Evolutionary conservation across 345 rosid species (phyloP).

Genomic region (Dipteronia dyeriana): DNA sequence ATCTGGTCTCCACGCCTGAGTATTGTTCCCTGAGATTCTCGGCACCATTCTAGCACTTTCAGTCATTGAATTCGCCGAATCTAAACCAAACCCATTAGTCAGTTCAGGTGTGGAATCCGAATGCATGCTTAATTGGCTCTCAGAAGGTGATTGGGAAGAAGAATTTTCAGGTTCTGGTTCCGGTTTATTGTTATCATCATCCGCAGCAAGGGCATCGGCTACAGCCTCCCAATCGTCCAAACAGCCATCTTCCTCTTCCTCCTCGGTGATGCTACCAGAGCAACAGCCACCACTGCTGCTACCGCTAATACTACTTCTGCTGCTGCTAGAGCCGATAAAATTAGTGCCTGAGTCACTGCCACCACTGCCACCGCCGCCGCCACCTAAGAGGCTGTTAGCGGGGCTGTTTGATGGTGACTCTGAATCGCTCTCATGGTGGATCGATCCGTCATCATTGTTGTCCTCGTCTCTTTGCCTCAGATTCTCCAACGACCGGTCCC

Average conservation of each 20-base stretch:
- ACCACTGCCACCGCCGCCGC: constrained; percentile 22
- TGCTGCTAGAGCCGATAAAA: constrained; percentile 55
- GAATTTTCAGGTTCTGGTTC: constrained; percentile 24
- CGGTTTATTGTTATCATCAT: constrained; percentile 36
- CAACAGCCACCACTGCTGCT: constrained; percentile 80
- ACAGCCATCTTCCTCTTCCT: constrained; percentile 71
- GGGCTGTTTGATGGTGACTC: constrained; percentile 69
- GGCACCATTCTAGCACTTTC: constrained; percentile 33
- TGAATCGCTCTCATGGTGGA: constrained; percentile 54
- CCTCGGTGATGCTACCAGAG: constrained; percentile 84
- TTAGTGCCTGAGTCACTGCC: constrained; percentile 49
- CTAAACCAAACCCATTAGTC: constrained; percentile 24
- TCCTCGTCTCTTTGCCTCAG: constrained; percentile 35
- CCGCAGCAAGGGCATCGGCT: constrained; percentile 91
- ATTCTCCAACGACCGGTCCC: constrained; percentile 42
- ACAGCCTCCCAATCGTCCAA: constrained; percentile 97
- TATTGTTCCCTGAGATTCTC: constrained; percentile 37
- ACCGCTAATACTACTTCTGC: constrained; percentile 61
- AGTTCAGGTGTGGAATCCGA: constrained; percentile 24
- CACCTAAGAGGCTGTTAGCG: constrained; percentile 32
- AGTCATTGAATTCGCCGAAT: constrained; percentile 26
- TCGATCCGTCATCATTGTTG: constrained; percentile 40
- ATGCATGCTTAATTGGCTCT: constrained; percentile 25
- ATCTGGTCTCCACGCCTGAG: constrained; percentile 81
- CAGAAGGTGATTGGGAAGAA: constrained; percentile 25